Percentiles rank a stretch among this genome's conserved stretches.
Conservation (phyloP, 2,329 filamentous ascomycete species). For the Fusarium continuum region DNA sequence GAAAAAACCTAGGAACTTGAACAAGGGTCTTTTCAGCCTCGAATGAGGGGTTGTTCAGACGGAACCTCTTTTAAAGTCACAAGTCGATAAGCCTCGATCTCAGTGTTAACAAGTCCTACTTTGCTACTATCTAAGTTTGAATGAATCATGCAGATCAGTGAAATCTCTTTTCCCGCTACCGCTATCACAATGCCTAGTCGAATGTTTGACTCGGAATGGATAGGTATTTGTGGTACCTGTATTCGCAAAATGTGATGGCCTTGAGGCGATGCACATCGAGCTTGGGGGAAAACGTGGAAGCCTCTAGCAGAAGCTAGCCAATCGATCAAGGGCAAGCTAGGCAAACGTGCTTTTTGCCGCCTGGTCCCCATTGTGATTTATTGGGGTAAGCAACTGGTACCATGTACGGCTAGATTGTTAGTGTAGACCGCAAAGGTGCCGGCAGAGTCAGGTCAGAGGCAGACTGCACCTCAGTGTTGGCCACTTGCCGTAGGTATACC, state of each 20-base stretch:
- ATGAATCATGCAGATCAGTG: conserved; percentile 21
- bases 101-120: too few relatives aligned
- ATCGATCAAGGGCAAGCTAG: conserved; percentile 27
- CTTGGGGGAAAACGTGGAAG: conserved; percentile 34
- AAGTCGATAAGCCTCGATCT: conserved; percentile 4
- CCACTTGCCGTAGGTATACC: conserved; percentile 34
- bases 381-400: conserved; percentile 31
- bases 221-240: conserved; percentile 27
- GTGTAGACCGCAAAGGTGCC: neutral
- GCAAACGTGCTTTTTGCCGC: conserved; percentile 29
- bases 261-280: conserved; percentile 27
- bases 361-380: conserved; percentile 26
- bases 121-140: conserved; percentile 2
- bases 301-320: conserved; percentile 37
- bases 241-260: conserved; percentile 23
- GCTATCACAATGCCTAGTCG: neutral
- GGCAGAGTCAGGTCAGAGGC: conserved; percentile 1
- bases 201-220: conserved; percentile 27
- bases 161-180: conserved; percentile 11
- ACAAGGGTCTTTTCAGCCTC: conserved; percentile 37
- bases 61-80: too few relatives aligned
- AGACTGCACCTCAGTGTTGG: conserved; percentile 15
- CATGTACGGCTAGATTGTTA: conserved; percentile 1
- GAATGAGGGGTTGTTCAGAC: conserved; percentile 24
- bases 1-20: conserved; percentile 34